Evolutionary conservation across 805 yeast genomes (phyloP), one percentile per base, ranked within the genome.

Genomic region (Kurtzmaniella fragi): DNA sequence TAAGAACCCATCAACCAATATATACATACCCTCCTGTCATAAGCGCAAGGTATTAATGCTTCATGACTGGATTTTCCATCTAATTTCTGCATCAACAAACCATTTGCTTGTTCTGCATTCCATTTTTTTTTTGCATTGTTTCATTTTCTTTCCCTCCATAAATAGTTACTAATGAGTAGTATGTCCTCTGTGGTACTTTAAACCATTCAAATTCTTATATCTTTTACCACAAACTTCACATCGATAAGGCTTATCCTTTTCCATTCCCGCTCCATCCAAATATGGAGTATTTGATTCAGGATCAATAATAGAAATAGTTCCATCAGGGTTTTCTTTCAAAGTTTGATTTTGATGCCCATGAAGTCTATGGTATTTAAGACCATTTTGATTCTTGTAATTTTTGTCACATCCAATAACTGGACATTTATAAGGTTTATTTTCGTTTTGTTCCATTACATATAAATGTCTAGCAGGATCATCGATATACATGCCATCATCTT

Each of bases 211-310:
- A 57, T 93, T 93, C 73, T 93, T 93, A 69, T 93, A 93, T 41
- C 99, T 71, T 65, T 91, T 93, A 42, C 98, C 98, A 67, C 99
- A 93, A 32, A 91, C 96, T 66, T 93, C 98, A 65, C 99, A 93
- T 56, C 97, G 77, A 62, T 91, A 93, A 29, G 99, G 99, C 68
- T 93, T 93, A 69, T 93, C 99, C 70, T 88, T 90, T 62, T 93
- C 99, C 77, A 88, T 77, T 16, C 90, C 95, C 64, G 88, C 83
- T 4, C 95, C 95, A 59, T 91, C 96, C 31, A 91, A 86, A 57
- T 86, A 87, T 8, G 96, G 95, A 41, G 89, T 77, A 54, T 87
- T 88, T 29, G 81, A 74, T 54, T 82, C 87, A 10, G 99, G 99
- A 61, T 93, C 96, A 43, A 91, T 84, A 30, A 91, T 89, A 34